Base-by-base conservation (phyloP, 2,329 filamentous ascomycete species). In the Phialophora macrospora region DNA sequence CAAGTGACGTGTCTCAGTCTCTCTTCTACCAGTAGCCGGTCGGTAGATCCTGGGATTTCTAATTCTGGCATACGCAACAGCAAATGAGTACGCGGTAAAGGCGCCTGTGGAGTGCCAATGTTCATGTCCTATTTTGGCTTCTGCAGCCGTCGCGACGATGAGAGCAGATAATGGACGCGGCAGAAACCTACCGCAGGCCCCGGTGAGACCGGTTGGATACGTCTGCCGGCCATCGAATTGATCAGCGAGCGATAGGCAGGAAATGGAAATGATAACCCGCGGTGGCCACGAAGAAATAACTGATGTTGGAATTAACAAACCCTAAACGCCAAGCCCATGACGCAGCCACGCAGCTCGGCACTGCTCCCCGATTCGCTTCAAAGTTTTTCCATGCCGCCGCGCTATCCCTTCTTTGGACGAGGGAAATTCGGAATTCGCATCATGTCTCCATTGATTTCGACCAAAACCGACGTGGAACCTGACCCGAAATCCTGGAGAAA, bases 271-370 rank as follows among this genome's bases (percentile, higher is more conserved):
- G 38, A 44, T 44, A 44, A 20, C 38, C 38, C 14, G 17, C 6
- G 6, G 38, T n/a, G 38, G 17, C 38, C 38, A 44, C 6, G 44
- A 60, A 38, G 48, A 30, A 49, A 52, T 56, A 64, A 41, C 32
- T 68, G 63, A 68, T 57, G 66, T 68, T 66, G 63, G 66, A 65
- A 65, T 58, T 66, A 66, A 38, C 38, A 59, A 60, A 38, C 52
- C 41, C 26, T 30, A 28, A 9, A 22, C 48, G 63, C 58, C 58
- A 63, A 60, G 60, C 56, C 49, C 8, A 44, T 66, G 60, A 65
- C 63, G 51, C 30, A 54, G 17, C 17, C 17, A 24, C 24, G 24
- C 24, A 24, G 24, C 24, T 17, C 24, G 22, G n/a, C n/a, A n/a
- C n/a, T n/a, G n/a, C n/a, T n/a, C n/a, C n/a, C n/a, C n/a, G n/a